phyloP scores from a whole-genome alignment of 345 rosid species.

The Turritis glabra region DNA sequence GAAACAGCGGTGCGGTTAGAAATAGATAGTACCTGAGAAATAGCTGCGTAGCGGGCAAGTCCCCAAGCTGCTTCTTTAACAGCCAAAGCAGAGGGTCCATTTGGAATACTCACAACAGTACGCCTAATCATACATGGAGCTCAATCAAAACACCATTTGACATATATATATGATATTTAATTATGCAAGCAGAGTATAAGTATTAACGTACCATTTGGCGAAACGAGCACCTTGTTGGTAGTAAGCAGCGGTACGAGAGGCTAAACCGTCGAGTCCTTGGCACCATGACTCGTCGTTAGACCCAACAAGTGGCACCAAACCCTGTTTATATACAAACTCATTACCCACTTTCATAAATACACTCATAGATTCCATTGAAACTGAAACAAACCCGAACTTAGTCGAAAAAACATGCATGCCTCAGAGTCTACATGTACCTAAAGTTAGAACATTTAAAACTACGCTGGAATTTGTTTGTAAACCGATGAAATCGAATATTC shows the following conservation, averaged over 20 bases:
- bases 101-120: slow-evolving; percentile 96
- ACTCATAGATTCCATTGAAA: not conserved
- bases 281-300: slow-evolving; percentile 96
- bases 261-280: slow-evolving; percentile 95
- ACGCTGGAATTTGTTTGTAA: too few species aligned
- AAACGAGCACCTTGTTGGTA: slow-evolving; percentile 98
- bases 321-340: slow-evolving; percentile 46
- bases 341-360: not conserved
- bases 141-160: not conserved
- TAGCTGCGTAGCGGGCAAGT: slow-evolving; percentile 90
- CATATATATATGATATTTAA: not conserved
- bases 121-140: slow-evolving; percentile 54
- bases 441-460: not conserved
- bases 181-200: not conserved
- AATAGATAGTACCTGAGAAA: slow-evolving; percentile 59
- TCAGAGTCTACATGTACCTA: not conserved
- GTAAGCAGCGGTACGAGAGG: slow-evolving; percentile 93
- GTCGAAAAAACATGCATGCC: not conserved
- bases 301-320: slow-evolving; percentile 91
- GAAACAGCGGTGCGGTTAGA: not conserved
- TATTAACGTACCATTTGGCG: slow-evolving; percentile 71
- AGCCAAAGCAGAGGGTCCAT: slow-evolving; percentile 91
- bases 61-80: slow-evolving; percentile 99
- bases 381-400: too few species aligned
- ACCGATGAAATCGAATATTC: slow-evolving; percentile 49